Percentiles rank a stretch among this genome's conserved stretches.
Conservation (phyloP, 2,329 filamentous ascomycete species). For the Verticillium nonalfalfae region DNA sequence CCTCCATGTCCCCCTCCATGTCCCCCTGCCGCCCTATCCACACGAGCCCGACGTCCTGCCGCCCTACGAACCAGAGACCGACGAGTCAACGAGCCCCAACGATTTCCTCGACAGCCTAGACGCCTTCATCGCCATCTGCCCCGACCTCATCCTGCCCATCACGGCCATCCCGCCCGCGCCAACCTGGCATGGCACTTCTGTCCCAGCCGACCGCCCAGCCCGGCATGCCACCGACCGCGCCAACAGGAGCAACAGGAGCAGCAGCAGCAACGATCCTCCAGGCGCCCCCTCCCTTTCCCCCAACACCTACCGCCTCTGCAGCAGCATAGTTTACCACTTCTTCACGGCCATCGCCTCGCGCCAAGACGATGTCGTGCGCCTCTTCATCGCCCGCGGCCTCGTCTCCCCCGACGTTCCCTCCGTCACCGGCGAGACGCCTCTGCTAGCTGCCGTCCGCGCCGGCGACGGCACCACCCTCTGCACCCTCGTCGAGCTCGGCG, state of each 20-base stretch:
- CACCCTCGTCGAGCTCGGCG: slow-evolving; percentile 25
- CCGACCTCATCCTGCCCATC: not conserved
- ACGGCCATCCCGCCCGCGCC: not conserved
- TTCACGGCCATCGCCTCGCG: slow-evolving; percentile 19
- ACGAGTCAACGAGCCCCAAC: not conserved
- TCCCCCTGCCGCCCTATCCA: not conserved
- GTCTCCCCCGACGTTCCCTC: slow-evolving; percentile 29
- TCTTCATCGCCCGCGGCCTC: slow-evolving; percentile 24
- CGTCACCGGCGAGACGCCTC: slow-evolving; percentile 21
- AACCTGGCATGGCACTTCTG: too few species aligned
- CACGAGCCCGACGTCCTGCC: not conserved
- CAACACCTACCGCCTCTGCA: not conserved
- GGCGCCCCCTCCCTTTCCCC: not conserved
- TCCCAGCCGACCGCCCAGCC: too few species aligned
- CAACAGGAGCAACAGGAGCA: too few species aligned
- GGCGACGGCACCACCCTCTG: slow-evolving; percentile 25
- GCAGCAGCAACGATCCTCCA: not conserved
- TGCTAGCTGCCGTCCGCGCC: slow-evolving; percentile 25
- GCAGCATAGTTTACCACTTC: slow-evolving; percentile 20
- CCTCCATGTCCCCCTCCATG: too few species aligned
- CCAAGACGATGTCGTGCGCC: slow-evolving; percentile 19
- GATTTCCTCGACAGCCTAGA: not conserved
- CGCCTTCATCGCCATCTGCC: not conserved
- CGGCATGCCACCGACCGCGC: too few species aligned
- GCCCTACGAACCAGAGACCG: not conserved